Conservation (phyloP, 2,329 filamentous ascomycete species). For the Alternaria infectoria region DNA sequence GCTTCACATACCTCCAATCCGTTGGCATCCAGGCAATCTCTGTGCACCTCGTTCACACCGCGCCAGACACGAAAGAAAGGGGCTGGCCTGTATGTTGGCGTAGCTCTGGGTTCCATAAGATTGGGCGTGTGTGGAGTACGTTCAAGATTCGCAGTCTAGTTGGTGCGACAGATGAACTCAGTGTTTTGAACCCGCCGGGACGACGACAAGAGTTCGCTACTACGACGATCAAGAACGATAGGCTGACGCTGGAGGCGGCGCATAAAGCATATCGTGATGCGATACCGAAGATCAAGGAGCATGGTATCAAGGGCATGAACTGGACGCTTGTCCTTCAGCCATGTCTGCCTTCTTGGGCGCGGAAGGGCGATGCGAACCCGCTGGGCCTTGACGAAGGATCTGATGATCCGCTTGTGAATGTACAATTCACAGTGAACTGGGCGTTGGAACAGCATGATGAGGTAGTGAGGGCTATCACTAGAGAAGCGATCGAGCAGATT, state of each 20-base stretch:
- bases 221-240: slow-evolving; percentile 48
- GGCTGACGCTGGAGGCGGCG: slow-evolving; percentile 32
- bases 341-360: slow-evolving; percentile 20
- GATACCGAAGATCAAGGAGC: slow-evolving; percentile 28
- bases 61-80: slow-evolving; percentile 23
- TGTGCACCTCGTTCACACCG: slow-evolving; percentile 53
- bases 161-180: slow-evolving; percentile 45
- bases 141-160: slow-evolving; percentile 39
- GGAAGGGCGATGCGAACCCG: slow-evolving; percentile 18
- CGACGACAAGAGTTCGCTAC: slow-evolving; percentile 41
- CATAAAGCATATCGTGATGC: slow-evolving; percentile 38
- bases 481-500: slow-evolving; percentile 40
- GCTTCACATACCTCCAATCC: slow-evolving; percentile 64
- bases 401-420: slow-evolving; percentile 38
- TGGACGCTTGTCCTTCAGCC: slow-evolving; percentile 42
- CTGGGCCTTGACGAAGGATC: slow-evolving; percentile 16
- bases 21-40: slow-evolving; percentile 58
- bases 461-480: slow-evolving; percentile 31
- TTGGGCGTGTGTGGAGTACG: slow-evolving; percentile 47
- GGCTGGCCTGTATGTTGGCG: slow-evolving; percentile 42
- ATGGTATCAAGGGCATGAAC: slow-evolving; percentile 33
- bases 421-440: slow-evolving; percentile 47
- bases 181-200: slow-evolving; percentile 16
- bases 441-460: slow-evolving; percentile 34
- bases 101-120: slow-evolving; percentile 34